phyloP scores from a whole-genome alignment of 2,329 filamentous ascomycete genomes.

The Aspergillus sp. region DNA sequence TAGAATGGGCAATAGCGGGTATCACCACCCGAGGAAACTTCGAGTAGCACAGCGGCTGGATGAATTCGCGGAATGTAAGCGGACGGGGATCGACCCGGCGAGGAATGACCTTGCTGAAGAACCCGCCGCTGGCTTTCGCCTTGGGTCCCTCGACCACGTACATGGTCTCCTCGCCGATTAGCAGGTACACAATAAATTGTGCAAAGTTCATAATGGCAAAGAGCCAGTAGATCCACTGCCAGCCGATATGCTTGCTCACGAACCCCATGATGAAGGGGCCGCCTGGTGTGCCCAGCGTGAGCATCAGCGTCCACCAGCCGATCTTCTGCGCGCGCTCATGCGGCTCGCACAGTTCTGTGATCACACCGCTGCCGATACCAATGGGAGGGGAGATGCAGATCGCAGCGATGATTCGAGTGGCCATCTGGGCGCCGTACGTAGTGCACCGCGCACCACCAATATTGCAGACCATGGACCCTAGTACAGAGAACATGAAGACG shows the following conservation, averaged over 20 bases:
- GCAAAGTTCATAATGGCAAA: constrained; percentile 55
- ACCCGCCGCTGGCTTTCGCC: constrained; percentile 25
- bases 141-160: constrained; percentile 37
- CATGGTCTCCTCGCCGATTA: constrained; percentile 53
- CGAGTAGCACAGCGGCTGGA: constrained; percentile 47
- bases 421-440: constrained; percentile 48
- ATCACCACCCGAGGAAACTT: constrained; percentile 47
- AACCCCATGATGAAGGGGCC: constrained; percentile 31
- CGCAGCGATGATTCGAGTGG: constrained; percentile 48
- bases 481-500: constrained; percentile 49
- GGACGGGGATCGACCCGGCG: constrained; percentile 49
- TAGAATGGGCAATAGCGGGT: constrained; percentile 51
- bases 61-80: constrained; percentile 46
- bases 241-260: constrained; percentile 51
- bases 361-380: constrained; percentile 53
- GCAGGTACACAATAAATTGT: constrained; percentile 53
- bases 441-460: constrained; percentile 50
- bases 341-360: constrained; percentile 54
- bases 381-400: constrained; percentile 54
- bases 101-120: constrained; percentile 38
- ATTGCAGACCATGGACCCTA: constrained; percentile 49
- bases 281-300: constrained; percentile 46
- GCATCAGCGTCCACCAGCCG: constrained; percentile 53
- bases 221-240: constrained; percentile 58
- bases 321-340: constrained; percentile 50